These are phyloP conservation scores for Beauveria varroae DNA, from an alignment of 2,329 filamentous ascomycete genomes.

Conservation along the genomic window DNA sequence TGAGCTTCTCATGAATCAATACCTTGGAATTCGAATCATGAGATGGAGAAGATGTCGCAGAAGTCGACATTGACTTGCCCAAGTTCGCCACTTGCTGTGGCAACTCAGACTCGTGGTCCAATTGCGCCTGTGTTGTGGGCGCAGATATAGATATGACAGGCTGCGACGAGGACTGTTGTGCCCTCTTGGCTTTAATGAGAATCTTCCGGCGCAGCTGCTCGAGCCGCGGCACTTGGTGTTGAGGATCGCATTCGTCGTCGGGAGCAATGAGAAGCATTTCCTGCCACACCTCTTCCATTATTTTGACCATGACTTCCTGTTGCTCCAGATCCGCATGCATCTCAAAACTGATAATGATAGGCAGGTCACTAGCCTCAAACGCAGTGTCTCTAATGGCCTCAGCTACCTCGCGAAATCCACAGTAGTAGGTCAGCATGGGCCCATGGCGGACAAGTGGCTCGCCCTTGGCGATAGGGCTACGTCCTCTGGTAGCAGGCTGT, in stretches of 20 bases:
- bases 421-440: conserved; percentile 77
- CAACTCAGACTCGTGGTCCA: not conserved
- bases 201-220: conserved; percentile 72
- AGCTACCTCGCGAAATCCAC: conserved; percentile 83
- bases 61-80: not conserved
- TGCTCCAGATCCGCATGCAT: conserved; percentile 78
- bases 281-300: conserved; percentile 86
- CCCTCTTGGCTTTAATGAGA: conserved; percentile 70
- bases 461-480: conserved; percentile 29
- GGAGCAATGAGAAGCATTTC: conserved; percentile 59
- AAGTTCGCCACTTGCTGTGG: not conserved
- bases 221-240: conserved; percentile 57
- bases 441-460: conserved; percentile 80
- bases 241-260: conserved; percentile 43
- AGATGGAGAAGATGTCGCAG: not conserved
- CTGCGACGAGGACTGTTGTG: conserved; percentile 24
- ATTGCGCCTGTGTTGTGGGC: conserved; percentile 20
- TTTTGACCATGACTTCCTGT: conserved; percentile 86
- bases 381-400: conserved; percentile 69
- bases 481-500: conserved; percentile 16
- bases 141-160: conserved; percentile 10
- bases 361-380: conserved; percentile 67
- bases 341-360: conserved; percentile 86
- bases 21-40: conserved; percentile 36
- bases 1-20: conserved; percentile 61